Percentiles rank a stretch among this genome's conserved stretches.
These are phyloP conservation scores for Mycena pura DNA, from an alignment of 768 basidiomycete species.

Conservation along the genomic window DNA sequence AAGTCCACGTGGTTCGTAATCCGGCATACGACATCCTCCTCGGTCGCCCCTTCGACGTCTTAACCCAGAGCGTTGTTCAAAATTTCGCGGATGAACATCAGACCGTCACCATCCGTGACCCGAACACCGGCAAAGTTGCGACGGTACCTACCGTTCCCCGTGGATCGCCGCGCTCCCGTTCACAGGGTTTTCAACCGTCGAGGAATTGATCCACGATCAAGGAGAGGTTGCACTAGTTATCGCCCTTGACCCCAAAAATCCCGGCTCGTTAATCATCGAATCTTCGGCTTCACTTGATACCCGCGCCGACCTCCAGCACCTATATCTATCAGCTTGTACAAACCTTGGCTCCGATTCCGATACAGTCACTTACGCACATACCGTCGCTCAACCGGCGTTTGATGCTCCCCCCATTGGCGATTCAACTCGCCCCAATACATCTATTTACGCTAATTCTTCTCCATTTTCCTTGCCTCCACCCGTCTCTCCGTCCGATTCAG, in stretches of 20 bases:
- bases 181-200: background rate
- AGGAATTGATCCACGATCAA: slow-evolving; percentile 1
- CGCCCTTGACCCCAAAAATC: background rate
- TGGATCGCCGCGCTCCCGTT: background rate
- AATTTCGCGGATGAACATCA: slow-evolving; percentile 1
- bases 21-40: slow-evolving; percentile 17
- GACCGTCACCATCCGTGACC: slow-evolving; percentile 4
- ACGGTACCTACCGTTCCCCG: slow-evolving; percentile 7
- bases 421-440: background rate
- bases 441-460: background rate
- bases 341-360: background rate
- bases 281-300: background rate
- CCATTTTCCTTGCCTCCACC: background rate
- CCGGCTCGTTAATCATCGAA: background rate
- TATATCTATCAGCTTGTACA: background rate
- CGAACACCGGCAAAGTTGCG: background rate
- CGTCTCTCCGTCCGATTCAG: background rate
- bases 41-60: slow-evolving; percentile 13
- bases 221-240: slow-evolving; percentile 7
- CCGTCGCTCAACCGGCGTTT: slow-evolving; percentile 1
- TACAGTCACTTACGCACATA: background rate
- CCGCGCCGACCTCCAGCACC: background rate
- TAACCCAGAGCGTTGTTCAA: background rate
- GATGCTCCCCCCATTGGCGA: background rate
- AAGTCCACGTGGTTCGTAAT: slow-evolving; percentile 15